These are phyloP conservation scores for Raddia guianensis DNA, from an alignment of 176 grass and related monocot species.

Conservation along the genomic window DNA sequence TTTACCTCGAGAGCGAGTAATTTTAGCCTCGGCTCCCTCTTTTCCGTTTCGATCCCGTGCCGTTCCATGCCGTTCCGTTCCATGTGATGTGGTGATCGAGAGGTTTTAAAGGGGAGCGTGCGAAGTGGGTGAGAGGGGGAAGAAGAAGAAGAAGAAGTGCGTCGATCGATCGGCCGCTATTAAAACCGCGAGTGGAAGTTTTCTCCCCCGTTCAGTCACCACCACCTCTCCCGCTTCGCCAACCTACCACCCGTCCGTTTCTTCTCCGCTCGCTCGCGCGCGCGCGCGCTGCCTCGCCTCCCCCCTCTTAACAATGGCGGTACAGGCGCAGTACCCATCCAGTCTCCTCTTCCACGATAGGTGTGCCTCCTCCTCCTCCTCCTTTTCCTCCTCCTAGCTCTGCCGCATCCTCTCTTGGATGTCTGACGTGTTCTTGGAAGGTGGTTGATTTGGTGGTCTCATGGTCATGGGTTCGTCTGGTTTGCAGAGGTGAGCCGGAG, in stretches of 20 bases:
- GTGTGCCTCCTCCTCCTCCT: slow-evolving; percentile 43
- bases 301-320: slow-evolving; percentile 59
- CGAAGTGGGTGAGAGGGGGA: slow-evolving; percentile 43
- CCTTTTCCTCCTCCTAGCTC: not conserved
- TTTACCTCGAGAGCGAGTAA: slow-evolving; percentile 21
- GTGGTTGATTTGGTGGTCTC: slow-evolving; percentile 31
- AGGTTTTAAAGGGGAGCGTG: slow-evolving; percentile 47
- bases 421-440: not conserved
- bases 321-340: slow-evolving; percentile 68
- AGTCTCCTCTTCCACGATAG: slow-evolving; percentile 66
- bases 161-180: slow-evolving; percentile 25
- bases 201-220: slow-evolving; percentile 40
- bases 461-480: slow-evolving; percentile 42
- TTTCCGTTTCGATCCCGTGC: slow-evolving; percentile 16
- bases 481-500: slow-evolving; percentile 63
- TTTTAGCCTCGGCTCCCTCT: slow-evolving; percentile 24
- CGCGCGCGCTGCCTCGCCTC: not conserved
- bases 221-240: slow-evolving; percentile 43
- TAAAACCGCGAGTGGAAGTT: slow-evolving; percentile 59
- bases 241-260: slow-evolving; percentile 50
- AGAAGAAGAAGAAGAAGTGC: slow-evolving; percentile 5
- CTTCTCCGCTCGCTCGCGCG: slow-evolving; percentile 7
- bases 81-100: not conserved
- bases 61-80: not conserved
- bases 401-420: not conserved